Evolutionary conservation across 2,329 filamentous ascomycete genomes (phyloP), one percentile per base, ranked within the genome.

Genomic region (Tolypocladium amazonense): DNA sequence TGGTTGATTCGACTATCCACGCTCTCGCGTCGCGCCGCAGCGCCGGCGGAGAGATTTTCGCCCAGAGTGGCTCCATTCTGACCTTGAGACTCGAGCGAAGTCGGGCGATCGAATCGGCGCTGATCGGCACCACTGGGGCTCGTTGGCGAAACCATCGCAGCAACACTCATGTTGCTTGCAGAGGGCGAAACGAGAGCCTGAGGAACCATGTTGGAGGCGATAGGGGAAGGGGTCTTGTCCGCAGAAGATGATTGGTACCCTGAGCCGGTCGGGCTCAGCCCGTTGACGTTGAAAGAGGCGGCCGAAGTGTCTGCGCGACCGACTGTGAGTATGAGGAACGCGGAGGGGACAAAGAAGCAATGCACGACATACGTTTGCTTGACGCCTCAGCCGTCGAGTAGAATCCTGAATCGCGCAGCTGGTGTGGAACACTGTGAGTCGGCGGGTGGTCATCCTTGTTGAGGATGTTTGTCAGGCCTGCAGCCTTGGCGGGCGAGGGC

Each of bases 1-100:
- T 86, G 84, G 67, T 90, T 89, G 70, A 92, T 87, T 63, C 88
- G 83, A 72, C 88, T 91, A 72, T 92, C 89, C 5, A 92, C 87
- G 66, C 89, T 92, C 73, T 90, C 89, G 58, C 89, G 83, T 54
- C 64, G 60, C 88, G 82, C 56, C 60, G 59, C 62, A 20, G 65
- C 61, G 27, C 86, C 80, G 1, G 75, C 68, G 33, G 75, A 71
- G 56, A 73, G 71, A 37, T 73, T 71, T 35, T 75, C 69, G 33
- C 68, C 72, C 60, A 73, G 61, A 5, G 69, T 68, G 50, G 70
- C 66, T 30, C 69, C 68, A 30, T 64, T 69, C 5, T 67, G 64
- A 56, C 64, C 62, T 25, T 66, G 66, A 14, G 69, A 70, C 54
- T 77, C 72, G 60, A 73, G 71, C 43, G 69, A 74, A 57, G 68